phyloP scores from a whole-genome alignment of 129 eudicot genomes.

The Lonicera japonica region DNA sequence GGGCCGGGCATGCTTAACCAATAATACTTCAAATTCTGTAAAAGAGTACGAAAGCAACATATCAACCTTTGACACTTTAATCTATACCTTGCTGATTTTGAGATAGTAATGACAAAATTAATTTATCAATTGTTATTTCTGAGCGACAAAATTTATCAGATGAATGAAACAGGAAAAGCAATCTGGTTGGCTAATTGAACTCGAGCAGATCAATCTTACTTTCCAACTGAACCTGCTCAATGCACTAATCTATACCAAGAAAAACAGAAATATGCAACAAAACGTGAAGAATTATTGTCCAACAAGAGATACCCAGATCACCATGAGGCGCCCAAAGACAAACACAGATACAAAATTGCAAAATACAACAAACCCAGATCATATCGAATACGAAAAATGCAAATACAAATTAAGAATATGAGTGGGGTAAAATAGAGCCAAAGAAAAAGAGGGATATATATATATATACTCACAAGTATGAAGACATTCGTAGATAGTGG shows the following conservation, averaged over 20 bases:
- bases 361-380: slow-evolving; percentile 9
- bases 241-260: background rate
- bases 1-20: background rate
- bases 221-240: slow-evolving; percentile 5
- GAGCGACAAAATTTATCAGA: slow-evolving; percentile 4
- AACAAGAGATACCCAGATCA: slow-evolving; percentile 5
- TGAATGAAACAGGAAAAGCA: slow-evolving; percentile 17
- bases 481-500: slow-evolving; percentile 83
- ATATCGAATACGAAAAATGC: background rate
- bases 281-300: background rate
- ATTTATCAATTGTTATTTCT: background rate
- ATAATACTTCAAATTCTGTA: background rate
- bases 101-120: background rate
- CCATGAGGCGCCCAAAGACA: slow-evolving; percentile 7
- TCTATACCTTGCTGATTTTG: too few species aligned
- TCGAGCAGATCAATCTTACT: background rate
- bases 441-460: slow-evolving; percentile 1
- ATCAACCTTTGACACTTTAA: too few species aligned
- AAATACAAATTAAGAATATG: background rate
- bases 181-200: slow-evolving; percentile 1
- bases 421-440: background rate
- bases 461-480: slow-evolving; percentile 94
- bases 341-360: background rate
- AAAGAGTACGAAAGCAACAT: background rate
- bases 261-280: background rate